phyloP scores from a whole-genome alignment of 1,284 basidiomycete species.

The Cutaneotrichosporon dermatis region DNA sequence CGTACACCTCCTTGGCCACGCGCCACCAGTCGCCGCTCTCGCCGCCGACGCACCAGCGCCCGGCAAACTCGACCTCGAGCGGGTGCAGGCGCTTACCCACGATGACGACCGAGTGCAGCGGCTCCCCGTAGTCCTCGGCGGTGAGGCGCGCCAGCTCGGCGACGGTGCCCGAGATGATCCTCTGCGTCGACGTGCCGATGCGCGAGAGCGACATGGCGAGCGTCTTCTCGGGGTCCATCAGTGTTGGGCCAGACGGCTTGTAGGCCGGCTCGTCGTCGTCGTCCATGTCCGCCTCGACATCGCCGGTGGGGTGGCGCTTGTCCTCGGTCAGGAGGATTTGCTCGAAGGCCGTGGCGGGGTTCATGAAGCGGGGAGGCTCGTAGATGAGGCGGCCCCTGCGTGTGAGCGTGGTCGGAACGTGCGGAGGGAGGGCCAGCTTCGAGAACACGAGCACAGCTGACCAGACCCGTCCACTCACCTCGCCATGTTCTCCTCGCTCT shows the following conservation, averaged over 20 bases:
- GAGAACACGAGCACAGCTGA: too few species aligned
- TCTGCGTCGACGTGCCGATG: slow-evolving; percentile 69
- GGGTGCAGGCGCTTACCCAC: slow-evolving; percentile 89
- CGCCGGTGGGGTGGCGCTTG: slow-evolving; percentile 31
- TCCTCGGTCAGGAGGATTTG: slow-evolving; percentile 77
- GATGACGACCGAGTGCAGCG: slow-evolving; percentile 86
- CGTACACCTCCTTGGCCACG: slow-evolving; percentile 56
- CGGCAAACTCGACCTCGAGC: slow-evolving; percentile 86
- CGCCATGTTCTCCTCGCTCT: slow-evolving; percentile 91
- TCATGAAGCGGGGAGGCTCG: slow-evolving; percentile 97
- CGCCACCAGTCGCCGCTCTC: slow-evolving; percentile 56
- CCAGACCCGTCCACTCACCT: slow-evolving; percentile 50
- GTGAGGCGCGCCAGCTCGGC: slow-evolving; percentile 64
- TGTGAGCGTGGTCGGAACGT: too few species aligned
- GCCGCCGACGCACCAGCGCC: slow-evolving; percentile 64
- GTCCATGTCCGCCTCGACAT: slow-evolving; percentile 10
- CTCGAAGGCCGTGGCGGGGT: slow-evolving; percentile 78
- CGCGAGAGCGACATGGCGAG: slow-evolving; percentile 81
- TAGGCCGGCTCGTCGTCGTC: neutral
- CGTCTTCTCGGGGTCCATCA: slow-evolving; percentile 61
- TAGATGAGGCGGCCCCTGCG: slow-evolving; percentile 87
- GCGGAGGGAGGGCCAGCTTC: too few species aligned
- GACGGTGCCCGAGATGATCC: slow-evolving; percentile 77
- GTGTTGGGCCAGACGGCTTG: slow-evolving; percentile 10
- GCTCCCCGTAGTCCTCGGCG: slow-evolving; percentile 70